These are phyloP conservation scores for Ensete ventricosum DNA, from an alignment of 176 grass and related monocot species.

Conservation along the genomic window DNA sequence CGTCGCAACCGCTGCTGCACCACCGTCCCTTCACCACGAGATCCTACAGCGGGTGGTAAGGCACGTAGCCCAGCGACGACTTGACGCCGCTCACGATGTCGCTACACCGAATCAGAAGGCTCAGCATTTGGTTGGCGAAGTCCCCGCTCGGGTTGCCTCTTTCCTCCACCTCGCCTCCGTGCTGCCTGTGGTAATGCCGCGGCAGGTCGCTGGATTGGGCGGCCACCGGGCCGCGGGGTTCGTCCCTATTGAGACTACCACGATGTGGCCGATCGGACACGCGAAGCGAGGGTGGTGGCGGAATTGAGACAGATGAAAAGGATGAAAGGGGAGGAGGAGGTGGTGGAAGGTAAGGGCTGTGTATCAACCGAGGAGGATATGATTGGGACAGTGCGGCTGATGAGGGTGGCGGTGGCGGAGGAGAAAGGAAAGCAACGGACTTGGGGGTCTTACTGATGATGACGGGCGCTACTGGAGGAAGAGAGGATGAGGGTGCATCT, in stretches of 20 bases:
- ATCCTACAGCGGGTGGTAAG: slow-evolving; percentile 28
- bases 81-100: slow-evolving; percentile 32
- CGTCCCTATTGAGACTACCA: not conserved
- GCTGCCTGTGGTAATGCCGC: not conserved
- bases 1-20: no score
- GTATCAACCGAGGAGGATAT: slow-evolving; percentile 2
- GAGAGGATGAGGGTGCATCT: not conserved
- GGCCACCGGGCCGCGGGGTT: not conserved
- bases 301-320: slow-evolving; percentile 3
- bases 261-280: not conserved
- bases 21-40: not conserved
- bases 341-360: not conserved
- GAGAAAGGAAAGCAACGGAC: slow-evolving; percentile 16
- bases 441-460: slow-evolving; percentile 8
- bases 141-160: slow-evolving; percentile 10
- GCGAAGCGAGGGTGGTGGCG: slow-evolving; percentile 14
- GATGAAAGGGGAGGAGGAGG: not conserved
- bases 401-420: slow-evolving; percentile 17
- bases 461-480: slow-evolving; percentile 1
- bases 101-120: slow-evolving; percentile 24
- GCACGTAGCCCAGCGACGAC: slow-evolving; percentile 28
- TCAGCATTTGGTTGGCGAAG: slow-evolving; percentile 25
- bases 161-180: slow-evolving; percentile 2
- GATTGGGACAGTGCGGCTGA: slow-evolving; percentile 9
- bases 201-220: not conserved